phyloP scores from a whole-genome alignment of 345 rosid genomes.

The Cardamine resedifolia region DNA sequence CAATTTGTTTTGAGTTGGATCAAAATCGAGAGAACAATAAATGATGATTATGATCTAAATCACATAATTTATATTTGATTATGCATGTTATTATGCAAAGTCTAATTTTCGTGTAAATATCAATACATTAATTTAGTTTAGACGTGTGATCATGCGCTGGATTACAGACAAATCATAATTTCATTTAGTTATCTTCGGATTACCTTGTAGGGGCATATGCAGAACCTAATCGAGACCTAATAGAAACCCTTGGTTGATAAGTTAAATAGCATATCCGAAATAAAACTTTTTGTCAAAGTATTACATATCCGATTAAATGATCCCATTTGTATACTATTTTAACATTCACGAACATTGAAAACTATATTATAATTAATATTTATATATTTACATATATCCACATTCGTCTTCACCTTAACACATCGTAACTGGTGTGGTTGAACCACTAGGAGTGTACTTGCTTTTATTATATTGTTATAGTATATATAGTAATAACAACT shows the following conservation, averaged over 20 bases:
- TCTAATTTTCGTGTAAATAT: too few species aligned
- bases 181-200: neutral
- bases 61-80: too few species aligned
- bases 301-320: neutral
- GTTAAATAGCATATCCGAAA: neutral
- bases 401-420: neutral
- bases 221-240: neutral
- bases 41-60: too few species aligned
- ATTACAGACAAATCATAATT: too few species aligned
- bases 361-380: neutral
- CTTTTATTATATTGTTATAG: neutral
- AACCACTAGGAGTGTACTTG: conserved; percentile 25
- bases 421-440: conserved; percentile 5
- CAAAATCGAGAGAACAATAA: too few species aligned
- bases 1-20: too few species aligned
- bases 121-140: too few species aligned
- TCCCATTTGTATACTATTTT: neutral
- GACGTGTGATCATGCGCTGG: too few species aligned
- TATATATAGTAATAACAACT: neutral
- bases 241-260: neutral
- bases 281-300: neutral
- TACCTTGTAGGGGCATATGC: neutral
- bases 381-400: neutral
- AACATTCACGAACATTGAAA: neutral
- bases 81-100: too few species aligned